A percentile compares a stretch with the other conserved stretches of the same genome.
phyloP scores from a whole-genome alignment of 371 early-diverging fungal species.

The Furculomyces boomerangus region DNA sequence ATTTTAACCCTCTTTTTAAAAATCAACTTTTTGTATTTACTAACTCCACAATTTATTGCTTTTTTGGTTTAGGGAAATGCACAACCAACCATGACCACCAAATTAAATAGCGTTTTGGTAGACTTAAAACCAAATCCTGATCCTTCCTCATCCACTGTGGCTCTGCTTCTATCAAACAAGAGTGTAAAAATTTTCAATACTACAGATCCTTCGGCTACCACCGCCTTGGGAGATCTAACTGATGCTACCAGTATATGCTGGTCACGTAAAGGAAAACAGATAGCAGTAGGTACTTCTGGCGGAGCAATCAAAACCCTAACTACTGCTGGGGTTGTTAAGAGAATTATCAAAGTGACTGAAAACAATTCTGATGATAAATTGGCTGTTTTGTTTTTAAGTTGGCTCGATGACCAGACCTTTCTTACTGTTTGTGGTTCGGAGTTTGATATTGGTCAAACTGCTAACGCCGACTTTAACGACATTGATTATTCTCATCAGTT shows the following conservation, averaged over 20 bases:
- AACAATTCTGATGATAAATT: slow-evolving; percentile 1
- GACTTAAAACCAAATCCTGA: slow-evolving; percentile 19
- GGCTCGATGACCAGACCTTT: slow-evolving; percentile 19
- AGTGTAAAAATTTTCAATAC: slow-evolving; percentile 11
- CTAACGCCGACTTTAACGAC: not conserved
- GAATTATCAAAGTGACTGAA: slow-evolving; percentile 11
- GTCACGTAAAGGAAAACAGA: slow-evolving; percentile 27
- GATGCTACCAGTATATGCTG: slow-evolving; percentile 15
- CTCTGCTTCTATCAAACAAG: slow-evolving; percentile 11
- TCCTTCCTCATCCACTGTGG: slow-evolving; percentile 8
- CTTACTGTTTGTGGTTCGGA: slow-evolving; percentile 15
- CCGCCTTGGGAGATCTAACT: not conserved
- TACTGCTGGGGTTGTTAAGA: slow-evolving; percentile 13
- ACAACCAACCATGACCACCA: slow-evolving; percentile 3
- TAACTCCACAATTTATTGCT: not conserved
- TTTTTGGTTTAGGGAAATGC: slow-evolving; percentile 1
- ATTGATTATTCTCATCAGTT: slow-evolving; percentile 5
- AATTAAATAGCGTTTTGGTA: slow-evolving; percentile 8
- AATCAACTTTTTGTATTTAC: slow-evolving; percentile 1
- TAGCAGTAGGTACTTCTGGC: slow-evolving; percentile 12
- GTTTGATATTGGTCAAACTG: not conserved
- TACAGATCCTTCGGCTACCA: not conserved
- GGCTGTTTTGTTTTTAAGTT: slow-evolving; percentile 14
- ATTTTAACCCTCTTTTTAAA: not conserved
- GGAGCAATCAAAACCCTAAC: slow-evolving; percentile 11